phyloP scores from a whole-genome alignment of 768 basidiomycete species.

The Thelephora ganbajun region DNA sequence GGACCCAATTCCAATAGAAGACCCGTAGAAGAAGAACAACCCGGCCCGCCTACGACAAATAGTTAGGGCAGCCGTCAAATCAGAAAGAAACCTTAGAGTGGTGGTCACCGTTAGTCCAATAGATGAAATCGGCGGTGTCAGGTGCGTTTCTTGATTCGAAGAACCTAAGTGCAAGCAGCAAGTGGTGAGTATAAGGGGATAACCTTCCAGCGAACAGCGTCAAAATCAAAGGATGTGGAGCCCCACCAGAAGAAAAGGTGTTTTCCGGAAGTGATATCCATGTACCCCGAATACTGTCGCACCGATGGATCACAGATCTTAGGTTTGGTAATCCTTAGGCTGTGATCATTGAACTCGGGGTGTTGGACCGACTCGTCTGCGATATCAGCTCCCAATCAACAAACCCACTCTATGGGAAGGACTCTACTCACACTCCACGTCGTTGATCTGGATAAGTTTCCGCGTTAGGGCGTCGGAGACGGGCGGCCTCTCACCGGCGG shows the following conservation, averaged over 20 bases:
- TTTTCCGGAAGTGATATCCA: constrained; percentile 31
- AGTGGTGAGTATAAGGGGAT: background rate
- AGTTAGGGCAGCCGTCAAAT: background rate
- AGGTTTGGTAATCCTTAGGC: constrained; percentile 52
- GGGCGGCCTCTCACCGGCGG: too few species aligned
- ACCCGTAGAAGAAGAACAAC: constrained; percentile 40
- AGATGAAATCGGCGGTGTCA: constrained; percentile 61
- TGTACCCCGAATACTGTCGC: constrained; percentile 31
- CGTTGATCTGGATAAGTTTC: too few species aligned
- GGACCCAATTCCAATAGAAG: constrained; percentile 90
- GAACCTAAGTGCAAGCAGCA: constrained; percentile 38
- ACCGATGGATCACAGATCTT: constrained; percentile 66
- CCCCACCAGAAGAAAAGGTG: constrained; percentile 43
- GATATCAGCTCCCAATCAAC: background rate
- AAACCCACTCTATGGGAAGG: too few species aligned
- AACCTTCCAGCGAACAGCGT: background rate
- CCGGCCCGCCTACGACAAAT: constrained; percentile 32
- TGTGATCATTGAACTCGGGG: constrained; percentile 33
- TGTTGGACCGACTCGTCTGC: constrained; percentile 57
- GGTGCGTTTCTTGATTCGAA: constrained; percentile 76
- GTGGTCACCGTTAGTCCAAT: constrained; percentile 58
- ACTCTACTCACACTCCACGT: background rate
- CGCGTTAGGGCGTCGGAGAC: too few species aligned
- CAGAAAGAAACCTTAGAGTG: background rate
- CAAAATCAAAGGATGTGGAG: constrained; percentile 1